A percentile compares a stretch with the other conserved stretches of the same genome.
Conservation (phyloP, 257 asterid species). For the Solanum pimpinellifolium region DNA sequence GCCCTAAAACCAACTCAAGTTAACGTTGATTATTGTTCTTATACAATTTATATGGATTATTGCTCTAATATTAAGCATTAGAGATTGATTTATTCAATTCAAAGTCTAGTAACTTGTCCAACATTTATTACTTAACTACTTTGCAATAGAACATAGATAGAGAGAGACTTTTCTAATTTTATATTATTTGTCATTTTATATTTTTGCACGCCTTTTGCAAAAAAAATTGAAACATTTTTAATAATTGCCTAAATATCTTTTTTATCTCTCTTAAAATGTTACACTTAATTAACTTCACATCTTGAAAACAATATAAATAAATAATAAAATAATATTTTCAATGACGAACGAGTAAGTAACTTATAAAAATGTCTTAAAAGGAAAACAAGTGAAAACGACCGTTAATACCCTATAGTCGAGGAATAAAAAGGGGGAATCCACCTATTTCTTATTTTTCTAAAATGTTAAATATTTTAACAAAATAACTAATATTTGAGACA, state of each 20-base stretch:
- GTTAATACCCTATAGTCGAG: not conserved
- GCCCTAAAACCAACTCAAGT: not conserved
- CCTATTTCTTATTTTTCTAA: not conserved
- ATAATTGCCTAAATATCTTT: no score
- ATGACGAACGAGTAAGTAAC: rapidly evolving
- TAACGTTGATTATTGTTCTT: not conserved
- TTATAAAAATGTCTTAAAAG: no score
- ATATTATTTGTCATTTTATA: no score
- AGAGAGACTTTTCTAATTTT: not conserved
- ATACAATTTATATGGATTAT: not conserved
- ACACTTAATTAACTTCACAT: not conserved
- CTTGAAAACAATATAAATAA: no score
- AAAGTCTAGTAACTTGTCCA: no score
- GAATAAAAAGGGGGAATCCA: no score
- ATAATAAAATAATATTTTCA: no score
- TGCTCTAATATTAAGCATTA: not conserved
- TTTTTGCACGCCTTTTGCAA: not conserved
- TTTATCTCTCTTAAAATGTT: no score
- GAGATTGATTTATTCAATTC: no score
- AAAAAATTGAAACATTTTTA: no score
- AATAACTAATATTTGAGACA: not conserved
- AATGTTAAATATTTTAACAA: not conserved
- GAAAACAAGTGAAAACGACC: rapidly evolving
- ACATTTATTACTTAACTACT: not conserved
- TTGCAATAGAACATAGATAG: not conserved